A percentile compares a stretch with the other conserved stretches of the same genome.
phyloP scores from a whole-genome alignment of 2,329 filamentous ascomycete species.

The Penicillium sp. region DNA sequence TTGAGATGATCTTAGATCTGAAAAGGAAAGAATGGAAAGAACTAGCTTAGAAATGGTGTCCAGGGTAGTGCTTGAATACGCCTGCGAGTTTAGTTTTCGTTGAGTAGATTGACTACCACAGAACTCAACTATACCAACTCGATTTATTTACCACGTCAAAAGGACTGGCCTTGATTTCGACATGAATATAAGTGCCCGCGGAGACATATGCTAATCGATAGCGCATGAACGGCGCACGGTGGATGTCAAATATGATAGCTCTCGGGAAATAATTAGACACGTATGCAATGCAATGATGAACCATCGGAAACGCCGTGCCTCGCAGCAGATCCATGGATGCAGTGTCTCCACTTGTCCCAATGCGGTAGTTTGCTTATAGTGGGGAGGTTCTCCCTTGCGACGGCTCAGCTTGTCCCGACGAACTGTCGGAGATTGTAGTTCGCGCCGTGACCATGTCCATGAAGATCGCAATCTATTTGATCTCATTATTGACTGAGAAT shows the following conservation, averaged over 20 bases:
- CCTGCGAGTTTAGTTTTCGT: neutral
- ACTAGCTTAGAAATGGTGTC: too few species aligned
- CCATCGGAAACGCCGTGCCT: constrained; percentile 11
- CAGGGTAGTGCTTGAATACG: neutral
- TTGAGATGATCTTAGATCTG: too few species aligned
- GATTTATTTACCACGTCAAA: constrained; percentile 51
- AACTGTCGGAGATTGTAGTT: too few species aligned
- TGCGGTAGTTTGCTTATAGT: constrained; percentile 22
- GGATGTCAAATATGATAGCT: too few species aligned
- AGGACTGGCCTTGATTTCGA: constrained; percentile 41
- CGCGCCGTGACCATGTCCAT: too few species aligned
- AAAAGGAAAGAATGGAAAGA: too few species aligned
- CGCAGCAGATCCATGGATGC: constrained; percentile 18
- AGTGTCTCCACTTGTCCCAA: constrained; percentile 10
- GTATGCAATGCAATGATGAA: constrained; percentile 2
- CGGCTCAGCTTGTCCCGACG: too few species aligned
- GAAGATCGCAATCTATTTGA: too few species aligned
- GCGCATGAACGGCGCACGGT: too few species aligned
- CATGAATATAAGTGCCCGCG: neutral
- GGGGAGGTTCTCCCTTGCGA: too few species aligned
- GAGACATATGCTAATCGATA: constrained; percentile 1
- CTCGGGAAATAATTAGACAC: too few species aligned
- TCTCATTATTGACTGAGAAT: too few species aligned
- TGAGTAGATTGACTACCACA: neutral
- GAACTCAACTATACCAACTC: constrained; percentile 31